A percentile compares a stretch with the other conserved stretches of the same genome.
phyloP scores from a whole-genome alignment of 768 basidiomycete species.

The Pleurotus tuber-regium region DNA sequence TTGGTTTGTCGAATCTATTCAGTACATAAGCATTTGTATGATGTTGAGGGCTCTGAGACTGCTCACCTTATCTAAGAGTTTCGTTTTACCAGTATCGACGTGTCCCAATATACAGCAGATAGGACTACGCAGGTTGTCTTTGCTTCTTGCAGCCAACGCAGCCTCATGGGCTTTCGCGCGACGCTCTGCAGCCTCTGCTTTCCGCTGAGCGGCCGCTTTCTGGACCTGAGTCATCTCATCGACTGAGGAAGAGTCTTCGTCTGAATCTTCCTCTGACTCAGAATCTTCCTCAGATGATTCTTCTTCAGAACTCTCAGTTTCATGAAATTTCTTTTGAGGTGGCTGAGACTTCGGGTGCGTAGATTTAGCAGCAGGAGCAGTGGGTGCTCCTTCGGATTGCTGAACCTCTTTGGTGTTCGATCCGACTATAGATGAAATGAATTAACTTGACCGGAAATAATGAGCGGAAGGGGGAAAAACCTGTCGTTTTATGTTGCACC shows the following conservation, averaged over 20 bases:
- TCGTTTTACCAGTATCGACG: constrained; percentile 99
- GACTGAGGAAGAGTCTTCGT: constrained; percentile 45
- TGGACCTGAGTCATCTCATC: constrained; percentile 69
- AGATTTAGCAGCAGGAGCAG: constrained; percentile 24
- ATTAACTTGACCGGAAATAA: neutral
- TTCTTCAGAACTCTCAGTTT: constrained; percentile 18
- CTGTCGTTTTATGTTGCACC: constrained; percentile 12
- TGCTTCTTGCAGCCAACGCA: constrained; percentile 81
- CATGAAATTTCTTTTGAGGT: constrained; percentile 14
- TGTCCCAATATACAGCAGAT: constrained; percentile 99
- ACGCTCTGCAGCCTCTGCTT: constrained; percentile 83
- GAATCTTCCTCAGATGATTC: constrained; percentile 33
- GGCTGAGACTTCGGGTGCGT: constrained; percentile 20
- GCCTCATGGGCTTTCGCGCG: constrained; percentile 77
- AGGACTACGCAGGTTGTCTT: constrained; percentile 90
- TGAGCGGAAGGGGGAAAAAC: neutral
- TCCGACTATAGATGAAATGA: neutral
- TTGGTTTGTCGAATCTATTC: constrained; percentile 97
- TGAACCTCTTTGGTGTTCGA: neutral
- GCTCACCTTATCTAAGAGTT: constrained; percentile 89
- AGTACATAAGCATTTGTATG: constrained; percentile 10
- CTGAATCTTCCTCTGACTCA: constrained; percentile 40
- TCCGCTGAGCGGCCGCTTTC: constrained; percentile 64
- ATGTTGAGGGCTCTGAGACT: constrained; percentile 1
- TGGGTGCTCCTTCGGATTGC: constrained; percentile 16